Evolutionary conservation across 495 filamentous ascomycete species (phyloP).

Genomic region (Penicillium taxi): DNA sequence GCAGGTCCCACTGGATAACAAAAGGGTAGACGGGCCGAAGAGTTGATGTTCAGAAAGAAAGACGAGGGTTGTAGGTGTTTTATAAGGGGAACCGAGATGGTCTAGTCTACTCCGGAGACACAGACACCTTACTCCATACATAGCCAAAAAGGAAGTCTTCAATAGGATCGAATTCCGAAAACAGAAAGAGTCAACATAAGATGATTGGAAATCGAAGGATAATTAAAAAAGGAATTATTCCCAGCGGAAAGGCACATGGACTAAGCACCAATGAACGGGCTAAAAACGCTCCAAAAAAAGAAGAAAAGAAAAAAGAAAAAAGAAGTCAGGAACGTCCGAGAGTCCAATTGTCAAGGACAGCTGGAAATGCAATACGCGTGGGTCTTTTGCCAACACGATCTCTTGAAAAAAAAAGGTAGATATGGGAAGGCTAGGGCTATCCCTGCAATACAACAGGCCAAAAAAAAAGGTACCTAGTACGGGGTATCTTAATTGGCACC

Average conservation of each 20-base stretch:
- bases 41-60: not conserved
- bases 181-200: not conserved
- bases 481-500: no score
- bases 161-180: not conserved
- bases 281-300: slow-evolving; percentile 1
- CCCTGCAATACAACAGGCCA: no score
- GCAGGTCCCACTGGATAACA: no score
- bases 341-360: slow-evolving; percentile 18
- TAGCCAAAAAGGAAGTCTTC: not conserved
- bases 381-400: no score
- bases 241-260: no score
- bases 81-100: not conserved
- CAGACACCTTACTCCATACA: not conserved
- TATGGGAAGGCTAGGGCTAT: no score
- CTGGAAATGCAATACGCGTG: slow-evolving; percentile 15
- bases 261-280: no score
- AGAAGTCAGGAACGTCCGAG: slow-evolving; percentile 11
- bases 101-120: not conserved
- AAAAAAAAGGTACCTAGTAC: not conserved
- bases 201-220: not conserved
- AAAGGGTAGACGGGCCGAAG: slow-evolving; percentile 1
- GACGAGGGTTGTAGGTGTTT: slow-evolving; percentile 1
- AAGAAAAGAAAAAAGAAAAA: slow-evolving; percentile 10
- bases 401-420: no score
- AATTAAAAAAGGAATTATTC: no score